Evolutionary conservation across 805 yeast genomes (phyloP).

Genomic region (Yarrowia hollandica): DNA sequence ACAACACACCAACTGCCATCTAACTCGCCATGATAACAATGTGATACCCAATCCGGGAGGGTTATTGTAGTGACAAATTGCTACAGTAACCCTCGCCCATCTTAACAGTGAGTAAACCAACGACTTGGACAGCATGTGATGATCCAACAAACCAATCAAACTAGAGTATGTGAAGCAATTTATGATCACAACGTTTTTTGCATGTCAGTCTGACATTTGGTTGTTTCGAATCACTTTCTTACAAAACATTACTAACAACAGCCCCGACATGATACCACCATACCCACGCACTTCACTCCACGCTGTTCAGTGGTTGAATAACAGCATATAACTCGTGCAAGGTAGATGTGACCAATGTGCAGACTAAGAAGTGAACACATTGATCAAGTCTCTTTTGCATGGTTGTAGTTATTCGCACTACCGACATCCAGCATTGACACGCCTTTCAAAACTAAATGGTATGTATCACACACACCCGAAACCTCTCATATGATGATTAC

Average conservation of each 20-base stretch:
- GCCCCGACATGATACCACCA: neutral
- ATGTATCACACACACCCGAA: neutral
- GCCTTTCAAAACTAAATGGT: constrained; percentile 17
- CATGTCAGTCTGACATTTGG: constrained; percentile 31
- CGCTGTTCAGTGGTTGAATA: neutral
- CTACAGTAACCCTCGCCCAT: neutral
- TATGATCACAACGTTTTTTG: constrained; percentile 47
- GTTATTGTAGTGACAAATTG: too few relatives aligned
- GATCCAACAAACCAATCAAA: constrained; percentile 44
- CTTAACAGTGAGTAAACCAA: constrained; percentile 1
- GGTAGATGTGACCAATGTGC: neutral
- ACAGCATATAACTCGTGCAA: neutral
- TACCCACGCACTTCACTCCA: too few relatives aligned
- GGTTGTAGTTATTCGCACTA: too few relatives aligned
- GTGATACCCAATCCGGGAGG: constrained; percentile 7
- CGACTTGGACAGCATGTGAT: constrained; percentile 3
- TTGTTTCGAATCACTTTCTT: neutral
- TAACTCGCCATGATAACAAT: neutral
- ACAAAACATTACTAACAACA: constrained; percentile 18
- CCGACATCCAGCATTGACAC: neutral
- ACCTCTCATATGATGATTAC: constrained; percentile 43
- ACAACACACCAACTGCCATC: neutral
- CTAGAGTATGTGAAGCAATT: constrained; percentile 64
- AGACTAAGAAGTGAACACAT: neutral
- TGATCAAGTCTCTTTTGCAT: neutral